Evolutionary conservation across 208 protist species (phyloP).

Genomic region (Leishmania turanica): DNA sequence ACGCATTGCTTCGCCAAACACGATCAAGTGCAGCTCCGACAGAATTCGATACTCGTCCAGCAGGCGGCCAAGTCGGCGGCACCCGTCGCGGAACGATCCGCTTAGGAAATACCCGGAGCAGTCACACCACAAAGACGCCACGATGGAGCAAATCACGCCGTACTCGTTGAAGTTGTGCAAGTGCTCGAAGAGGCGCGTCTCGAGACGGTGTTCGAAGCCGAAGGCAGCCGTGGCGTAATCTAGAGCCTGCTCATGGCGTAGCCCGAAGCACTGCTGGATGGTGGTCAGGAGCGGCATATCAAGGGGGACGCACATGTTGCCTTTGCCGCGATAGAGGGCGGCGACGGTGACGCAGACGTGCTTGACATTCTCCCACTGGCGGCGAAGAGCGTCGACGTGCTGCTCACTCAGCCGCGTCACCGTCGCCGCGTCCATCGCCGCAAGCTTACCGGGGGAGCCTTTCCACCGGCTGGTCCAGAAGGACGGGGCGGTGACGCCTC

Average conservation of each 20-base stretch:
- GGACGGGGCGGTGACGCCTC: constrained; percentile 1
- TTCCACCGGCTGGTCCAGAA: constrained; percentile 38
- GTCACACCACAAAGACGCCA: constrained; percentile 84
- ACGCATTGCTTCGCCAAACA: constrained; percentile 86
- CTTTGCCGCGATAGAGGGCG: constrained; percentile 78
- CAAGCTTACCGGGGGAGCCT: constrained; percentile 25
- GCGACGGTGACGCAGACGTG: constrained; percentile 68
- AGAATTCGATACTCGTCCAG: constrained; percentile 80
- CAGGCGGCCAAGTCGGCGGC: constrained; percentile 46
- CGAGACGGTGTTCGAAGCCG: constrained; percentile 76
- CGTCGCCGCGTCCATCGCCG: constrained; percentile 26
- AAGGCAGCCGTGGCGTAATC: constrained; percentile 81
- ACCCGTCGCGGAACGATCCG: constrained; percentile 53
- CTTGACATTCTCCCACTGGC: constrained; percentile 87
- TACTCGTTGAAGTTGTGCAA: constrained; percentile 67
- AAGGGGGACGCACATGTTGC: constrained; percentile 60
- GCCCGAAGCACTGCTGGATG: constrained; percentile 79
- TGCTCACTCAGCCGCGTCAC: constrained; percentile 26
- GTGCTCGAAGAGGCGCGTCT: constrained; percentile 50
- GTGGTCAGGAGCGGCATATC: constrained; percentile 58
- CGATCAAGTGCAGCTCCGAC: constrained; percentile 72
- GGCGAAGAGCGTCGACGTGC: constrained; percentile 40
- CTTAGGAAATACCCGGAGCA: constrained; percentile 67
- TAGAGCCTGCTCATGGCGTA: constrained; percentile 47
- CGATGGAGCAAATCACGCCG: constrained; percentile 53